Percentiles rank a stretch among this genome's conserved stretches.
These are phyloP conservation scores for Alternaria gaisen DNA, from an alignment of 2,329 filamentous ascomycete genomes.

Conservation along the genomic window DNA sequence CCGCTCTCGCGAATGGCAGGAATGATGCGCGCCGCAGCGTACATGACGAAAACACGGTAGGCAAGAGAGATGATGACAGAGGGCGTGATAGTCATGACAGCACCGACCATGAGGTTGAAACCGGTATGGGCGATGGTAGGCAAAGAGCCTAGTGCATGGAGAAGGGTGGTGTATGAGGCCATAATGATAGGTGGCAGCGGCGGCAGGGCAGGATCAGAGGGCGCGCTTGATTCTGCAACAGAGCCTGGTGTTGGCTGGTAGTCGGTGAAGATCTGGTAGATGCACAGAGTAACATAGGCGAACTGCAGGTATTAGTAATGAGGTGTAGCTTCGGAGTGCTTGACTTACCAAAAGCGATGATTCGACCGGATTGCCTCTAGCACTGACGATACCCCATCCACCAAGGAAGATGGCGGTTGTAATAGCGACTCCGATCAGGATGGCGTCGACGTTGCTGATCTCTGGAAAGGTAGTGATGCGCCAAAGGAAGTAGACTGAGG, in stretches of 20 bases:
- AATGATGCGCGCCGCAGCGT: constrained; percentile 94
- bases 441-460: constrained; percentile 90
- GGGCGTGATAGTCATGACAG: constrained; percentile 93
- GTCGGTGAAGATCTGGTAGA: constrained; percentile 99
- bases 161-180: constrained; percentile 93
- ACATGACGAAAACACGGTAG: constrained; percentile 94
- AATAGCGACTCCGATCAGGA: constrained; percentile 89
- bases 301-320: constrained; percentile 61
- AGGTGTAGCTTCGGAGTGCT: background rate
- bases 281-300: constrained; percentile 96
- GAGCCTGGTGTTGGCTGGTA: constrained; percentile 79
- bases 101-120: constrained; percentile 86
- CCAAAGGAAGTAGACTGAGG: constrained; percentile 95
- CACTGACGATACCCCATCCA: constrained; percentile 92
- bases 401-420: constrained; percentile 93
- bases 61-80: constrained; percentile 94
- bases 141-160: constrained; percentile 84
- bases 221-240: constrained; percentile 61
- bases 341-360: constrained; percentile 76
- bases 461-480: constrained; percentile 92
- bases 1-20: constrained; percentile 90
- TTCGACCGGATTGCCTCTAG: constrained; percentile 92
- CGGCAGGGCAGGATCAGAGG: constrained; percentile 84
- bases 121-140: constrained; percentile 84
- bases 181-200: constrained; percentile 98